Base-by-base conservation (phyloP, 345 rosid species). In the Syzygium grande region DNA sequence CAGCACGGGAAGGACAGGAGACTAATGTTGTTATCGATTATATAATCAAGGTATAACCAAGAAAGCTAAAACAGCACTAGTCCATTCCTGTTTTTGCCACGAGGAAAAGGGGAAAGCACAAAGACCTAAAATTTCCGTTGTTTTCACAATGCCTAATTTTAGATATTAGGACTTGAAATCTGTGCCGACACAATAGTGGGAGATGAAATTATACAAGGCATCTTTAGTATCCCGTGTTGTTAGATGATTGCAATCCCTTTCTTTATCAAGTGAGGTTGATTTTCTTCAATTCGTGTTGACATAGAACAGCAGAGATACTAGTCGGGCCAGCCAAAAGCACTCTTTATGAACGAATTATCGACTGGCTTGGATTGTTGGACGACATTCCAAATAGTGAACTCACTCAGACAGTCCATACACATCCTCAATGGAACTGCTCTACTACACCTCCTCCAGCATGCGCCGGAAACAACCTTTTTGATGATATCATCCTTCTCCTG, bases 311-410 rank as follows among this genome's bases (percentile, higher is more conserved):
- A 27, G 99, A 96, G 87, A 95, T 92, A 94, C 86, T 95, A 41
- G 97, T 95, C 63, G 99, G 99, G 87, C 99, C 97, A 17, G 92
- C 94, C 54, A 91, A 92, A 41, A 88, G 95, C 95, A 79, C 91
- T 95, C 22, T 95, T 96, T 91, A 95, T 96, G 99, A 98, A 96
- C 73, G 98, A 95, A 88, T 95, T 96, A 89, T 93, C 97, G 3
- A 95, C 96, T 34, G 98, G 99, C 52, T 92, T 96, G 86, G 98
- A 96, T 87, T 93, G 95, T 68, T 95, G 98, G 61, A 96, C 98
- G 4, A 93, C 97, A 11, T 96, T 90, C 87, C 97, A 95, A 86
- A 96, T 95, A 23, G 92, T 96, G 56, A 94, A 95, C 78, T 95
- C 96, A 77, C 90, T 95, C 41, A 91, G 94, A 63, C 96, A 96